phyloP scores from a whole-genome alignment of 768 basidiomycete species.

The Mycena rosella region DNA sequence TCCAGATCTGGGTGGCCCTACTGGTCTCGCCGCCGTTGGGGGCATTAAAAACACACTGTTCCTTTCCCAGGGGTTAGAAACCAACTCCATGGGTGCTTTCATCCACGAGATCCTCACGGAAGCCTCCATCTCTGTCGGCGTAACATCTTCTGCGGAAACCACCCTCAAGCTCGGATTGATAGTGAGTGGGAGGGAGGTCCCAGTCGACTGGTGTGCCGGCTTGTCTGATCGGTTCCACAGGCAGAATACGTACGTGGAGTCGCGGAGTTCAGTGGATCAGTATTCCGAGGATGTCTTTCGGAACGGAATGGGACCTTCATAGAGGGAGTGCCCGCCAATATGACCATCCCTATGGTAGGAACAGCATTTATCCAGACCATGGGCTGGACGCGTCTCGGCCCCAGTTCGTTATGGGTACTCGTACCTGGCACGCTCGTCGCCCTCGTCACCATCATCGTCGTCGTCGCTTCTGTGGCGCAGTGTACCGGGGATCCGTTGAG shows the following conservation, averaged over 20 bases:
- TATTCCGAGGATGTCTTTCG: conserved; percentile 5
- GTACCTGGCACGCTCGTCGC: conserved; percentile 4
- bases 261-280: conserved; percentile 18
- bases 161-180: neutral
- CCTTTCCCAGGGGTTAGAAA: neutral
- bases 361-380: neutral
- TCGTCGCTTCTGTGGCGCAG: neutral
- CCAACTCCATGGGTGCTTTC: conserved; percentile 5
- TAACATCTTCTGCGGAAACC: no score
- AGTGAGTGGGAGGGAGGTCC: no score
- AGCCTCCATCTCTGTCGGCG: no score
- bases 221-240: no score
- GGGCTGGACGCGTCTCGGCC: neutral
- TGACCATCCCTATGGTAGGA: neutral
- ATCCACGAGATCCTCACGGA: no score
- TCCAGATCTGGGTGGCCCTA: neutral
- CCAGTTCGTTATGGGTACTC: neutral
- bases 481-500: neutral
- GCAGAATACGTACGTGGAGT: conserved; percentile 13
- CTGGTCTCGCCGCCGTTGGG: neutral
- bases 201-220: no score
- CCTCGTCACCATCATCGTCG: neutral
- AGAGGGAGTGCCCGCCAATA: conserved; percentile 5
- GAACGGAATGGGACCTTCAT: neutral
- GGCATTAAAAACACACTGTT: neutral